Evolutionary conservation across 768 basidiomycete genomes (phyloP).

Genomic region (Boletus rubroflammeus): DNA sequence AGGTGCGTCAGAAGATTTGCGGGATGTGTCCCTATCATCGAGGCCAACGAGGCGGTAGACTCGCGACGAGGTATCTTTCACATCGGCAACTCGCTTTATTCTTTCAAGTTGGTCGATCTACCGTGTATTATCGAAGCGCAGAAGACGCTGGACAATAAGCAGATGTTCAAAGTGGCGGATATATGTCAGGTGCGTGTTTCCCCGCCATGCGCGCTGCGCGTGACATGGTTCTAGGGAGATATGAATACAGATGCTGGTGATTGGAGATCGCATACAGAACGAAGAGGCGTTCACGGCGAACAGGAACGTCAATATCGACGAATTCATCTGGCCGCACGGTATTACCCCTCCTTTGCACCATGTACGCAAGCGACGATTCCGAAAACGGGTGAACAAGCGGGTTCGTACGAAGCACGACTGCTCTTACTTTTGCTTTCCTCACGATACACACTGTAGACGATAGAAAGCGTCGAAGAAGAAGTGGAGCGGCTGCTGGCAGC

Average conservation of each 20-base stretch:
- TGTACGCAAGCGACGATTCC: slow-evolving; percentile 86
- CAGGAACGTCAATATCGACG: slow-evolving; percentile 82
- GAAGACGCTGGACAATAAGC: slow-evolving; percentile 93
- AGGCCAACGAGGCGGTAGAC: slow-evolving; percentile 47
- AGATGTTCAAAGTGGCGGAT: slow-evolving; percentile 98
- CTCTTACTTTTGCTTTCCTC: not conserved
- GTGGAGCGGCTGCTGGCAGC: slow-evolving; percentile 83
- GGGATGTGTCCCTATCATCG: not conserved
- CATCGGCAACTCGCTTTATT: slow-evolving; percentile 73
- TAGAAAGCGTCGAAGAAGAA: slow-evolving; percentile 91
- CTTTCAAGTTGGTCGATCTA: slow-evolving; percentile 92
- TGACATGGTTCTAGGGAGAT: slow-evolving; percentile 8
- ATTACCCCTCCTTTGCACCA: slow-evolving; percentile 90
- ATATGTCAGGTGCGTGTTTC: slow-evolving; percentile 78
- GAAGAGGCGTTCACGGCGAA: slow-evolving; percentile 62
- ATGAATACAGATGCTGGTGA: slow-evolving; percentile 79
- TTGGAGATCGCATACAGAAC: slow-evolving; percentile 68
- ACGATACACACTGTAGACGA: slow-evolving; percentile 52
- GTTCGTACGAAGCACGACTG: slow-evolving; percentile 38
- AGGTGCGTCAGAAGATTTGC: slow-evolving; percentile 43
- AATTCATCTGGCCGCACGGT: slow-evolving; percentile 97
- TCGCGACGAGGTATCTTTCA: slow-evolving; percentile 89
- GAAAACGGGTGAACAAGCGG: slow-evolving; percentile 81
- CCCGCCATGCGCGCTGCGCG: not conserved
- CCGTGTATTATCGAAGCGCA: slow-evolving; percentile 93